phyloP scores from a whole-genome alignment of 106 monocot genomes.

The Xerophyta viscosa region DNA sequence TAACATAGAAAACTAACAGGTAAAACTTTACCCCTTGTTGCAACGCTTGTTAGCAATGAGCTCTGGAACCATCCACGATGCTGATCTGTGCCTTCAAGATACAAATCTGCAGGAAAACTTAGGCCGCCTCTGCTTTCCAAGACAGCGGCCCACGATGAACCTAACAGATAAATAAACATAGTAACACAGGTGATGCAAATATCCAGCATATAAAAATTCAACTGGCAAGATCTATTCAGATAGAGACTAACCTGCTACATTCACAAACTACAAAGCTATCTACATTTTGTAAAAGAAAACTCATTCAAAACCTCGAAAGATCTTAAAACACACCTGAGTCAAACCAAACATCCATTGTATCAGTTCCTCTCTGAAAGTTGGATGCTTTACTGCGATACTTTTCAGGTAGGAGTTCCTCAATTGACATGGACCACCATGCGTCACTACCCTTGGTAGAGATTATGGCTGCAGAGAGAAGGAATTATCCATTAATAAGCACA shows the following conservation, averaged over 20 bases:
- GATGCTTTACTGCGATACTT: conserved; percentile 68
- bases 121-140: conserved; percentile 62
- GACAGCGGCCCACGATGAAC: conserved; percentile 96
- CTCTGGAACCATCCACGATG: conserved; percentile 99
- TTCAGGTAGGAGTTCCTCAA: conserved; percentile 89
- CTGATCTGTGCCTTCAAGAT: conserved; percentile 97
- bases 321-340: conserved; percentile 64
- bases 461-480: conserved; percentile 43
- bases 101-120: conserved; percentile 82
- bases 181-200: neutral
- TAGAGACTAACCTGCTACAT: too few species aligned
- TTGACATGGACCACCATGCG: conserved; percentile 98
- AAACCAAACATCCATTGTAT: conserved; percentile 99
- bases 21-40: conserved; percentile 71
- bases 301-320: too few species aligned
- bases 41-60: conserved; percentile 88
- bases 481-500: too few species aligned
- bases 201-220: too few species aligned
- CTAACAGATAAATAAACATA: conserved; percentile 22
- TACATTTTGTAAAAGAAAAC: too few species aligned
- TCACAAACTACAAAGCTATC: neutral
- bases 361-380: conserved; percentile 82
- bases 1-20: too few species aligned
- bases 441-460: conserved; percentile 76
- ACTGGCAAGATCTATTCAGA: neutral